These are phyloP conservation scores for Caulochytrium protostelioides DNA, from an alignment of 371 early-diverging fungal species.

Conservation along the genomic window DNA sequence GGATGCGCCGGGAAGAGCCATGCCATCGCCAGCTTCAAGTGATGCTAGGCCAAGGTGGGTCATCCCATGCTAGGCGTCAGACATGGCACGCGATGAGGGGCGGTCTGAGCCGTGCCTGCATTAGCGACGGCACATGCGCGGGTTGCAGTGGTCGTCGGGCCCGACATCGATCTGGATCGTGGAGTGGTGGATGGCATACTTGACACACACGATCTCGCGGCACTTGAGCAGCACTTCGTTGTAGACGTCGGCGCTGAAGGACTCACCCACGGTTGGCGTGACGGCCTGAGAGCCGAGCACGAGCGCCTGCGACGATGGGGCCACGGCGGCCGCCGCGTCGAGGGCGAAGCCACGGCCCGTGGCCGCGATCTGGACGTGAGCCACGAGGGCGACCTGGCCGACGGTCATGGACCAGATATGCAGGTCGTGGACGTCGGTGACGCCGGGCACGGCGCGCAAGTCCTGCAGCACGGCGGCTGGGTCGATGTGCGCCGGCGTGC, in stretches of 20 bases:
- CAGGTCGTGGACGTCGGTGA: conserved; percentile 41
- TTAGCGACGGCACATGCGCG: background rate
- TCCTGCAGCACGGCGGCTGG: conserved; percentile 33
- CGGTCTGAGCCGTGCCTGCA: too few species aligned
- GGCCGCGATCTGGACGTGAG: conserved; percentile 2
- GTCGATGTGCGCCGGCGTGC: conserved; percentile 38
- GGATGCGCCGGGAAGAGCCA: too few species aligned
- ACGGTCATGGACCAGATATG: conserved; percentile 52
- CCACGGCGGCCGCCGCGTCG: too few species aligned
- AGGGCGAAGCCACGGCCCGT: too few species aligned
- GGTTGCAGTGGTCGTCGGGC: background rate
- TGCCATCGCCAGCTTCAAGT: too few species aligned
- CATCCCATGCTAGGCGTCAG: too few species aligned
- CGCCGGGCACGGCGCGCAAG: conserved; percentile 26
- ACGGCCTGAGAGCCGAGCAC: too few species aligned
- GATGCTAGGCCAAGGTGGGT: too few species aligned
- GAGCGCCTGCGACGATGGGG: too few species aligned
- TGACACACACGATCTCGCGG: conserved; percentile 36
- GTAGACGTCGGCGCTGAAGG: conserved; percentile 9
- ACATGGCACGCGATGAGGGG: too few species aligned
- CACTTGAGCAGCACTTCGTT: conserved; percentile 30
- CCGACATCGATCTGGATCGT: conserved; percentile 38
- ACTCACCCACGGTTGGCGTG: too few species aligned
- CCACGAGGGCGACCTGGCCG: conserved; percentile 21
- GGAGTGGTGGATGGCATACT: conserved; percentile 42